Conservation (phyloP, 108 stramenopile genomes). For the Nannochloropsis oceanica region DNA sequence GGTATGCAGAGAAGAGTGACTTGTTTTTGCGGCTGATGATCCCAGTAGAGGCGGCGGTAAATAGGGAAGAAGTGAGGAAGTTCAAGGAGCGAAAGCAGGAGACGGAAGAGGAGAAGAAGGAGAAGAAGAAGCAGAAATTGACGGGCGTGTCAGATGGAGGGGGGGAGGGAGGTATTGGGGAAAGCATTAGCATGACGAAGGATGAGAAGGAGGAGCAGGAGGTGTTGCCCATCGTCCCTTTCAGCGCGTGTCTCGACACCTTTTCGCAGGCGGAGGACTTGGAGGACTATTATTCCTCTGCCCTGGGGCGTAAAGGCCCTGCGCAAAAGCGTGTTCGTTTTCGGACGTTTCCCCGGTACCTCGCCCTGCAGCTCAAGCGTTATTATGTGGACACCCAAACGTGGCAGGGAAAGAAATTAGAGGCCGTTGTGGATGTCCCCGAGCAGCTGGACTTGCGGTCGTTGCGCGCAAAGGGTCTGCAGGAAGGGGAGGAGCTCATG, state of each 20-base stretch:
- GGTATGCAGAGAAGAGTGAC: constrained; percentile 8
- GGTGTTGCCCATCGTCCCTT: constrained; percentile 54
- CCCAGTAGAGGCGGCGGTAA: constrained; percentile 64
- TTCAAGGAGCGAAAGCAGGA: constrained; percentile 29
- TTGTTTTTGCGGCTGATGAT: constrained; percentile 28
- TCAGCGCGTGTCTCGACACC: constrained; percentile 62
- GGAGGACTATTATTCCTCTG: constrained; percentile 50
- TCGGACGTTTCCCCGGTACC: constrained; percentile 77
- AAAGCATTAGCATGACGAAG: not conserved
- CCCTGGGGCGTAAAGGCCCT: constrained; percentile 41
- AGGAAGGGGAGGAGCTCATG: constrained; percentile 60
- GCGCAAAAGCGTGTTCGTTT: constrained; percentile 34
- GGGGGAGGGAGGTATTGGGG: not conserved
- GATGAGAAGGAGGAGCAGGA: constrained; percentile 48
- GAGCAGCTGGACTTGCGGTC: constrained; percentile 57
- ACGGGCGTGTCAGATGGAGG: constrained; percentile 18
- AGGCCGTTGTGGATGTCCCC: constrained; percentile 83
- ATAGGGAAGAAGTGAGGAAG: constrained; percentile 31
- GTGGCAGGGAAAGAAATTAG: constrained; percentile 85
- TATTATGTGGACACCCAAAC: constrained; percentile 67
- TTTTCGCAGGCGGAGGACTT: constrained; percentile 53
- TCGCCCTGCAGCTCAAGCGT: constrained; percentile 76
- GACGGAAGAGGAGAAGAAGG: constrained; percentile 10
- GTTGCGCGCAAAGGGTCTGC: constrained; percentile 54
- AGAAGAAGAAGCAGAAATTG: constrained; percentile 28